Evolutionary conservation across 2,329 filamentous ascomycete species (phyloP).

Genomic region (Botrytis sinoallii): DNA sequence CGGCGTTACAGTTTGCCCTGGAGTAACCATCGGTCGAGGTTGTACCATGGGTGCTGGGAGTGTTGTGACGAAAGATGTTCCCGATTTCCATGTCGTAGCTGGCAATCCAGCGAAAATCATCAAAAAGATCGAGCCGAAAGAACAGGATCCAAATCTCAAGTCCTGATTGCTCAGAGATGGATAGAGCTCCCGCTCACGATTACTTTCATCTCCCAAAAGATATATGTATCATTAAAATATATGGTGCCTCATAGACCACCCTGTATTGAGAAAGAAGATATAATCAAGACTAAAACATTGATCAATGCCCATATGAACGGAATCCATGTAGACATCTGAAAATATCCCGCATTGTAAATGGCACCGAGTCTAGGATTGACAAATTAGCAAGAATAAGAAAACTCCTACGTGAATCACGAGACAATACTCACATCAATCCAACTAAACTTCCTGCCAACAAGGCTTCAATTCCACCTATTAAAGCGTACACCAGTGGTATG

Average conservation of each 20-base stretch:
- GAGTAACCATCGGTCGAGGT: conserved; percentile 74
- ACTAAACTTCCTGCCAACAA: conserved; percentile 65
- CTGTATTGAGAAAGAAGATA: conserved; percentile 70
- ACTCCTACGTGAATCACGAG: neutral
- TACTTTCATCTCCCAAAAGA: neutral
- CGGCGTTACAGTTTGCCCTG: conserved; percentile 67
- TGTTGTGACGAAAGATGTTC: conserved; percentile 77
- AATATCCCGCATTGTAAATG: conserved; percentile 66
- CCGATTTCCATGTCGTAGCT: conserved; percentile 58
- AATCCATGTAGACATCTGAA: conserved; percentile 72
- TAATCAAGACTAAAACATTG: conserved; percentile 63
- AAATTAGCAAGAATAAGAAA: neutral
- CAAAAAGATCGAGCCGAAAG: conserved; percentile 41
- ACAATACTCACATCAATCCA: conserved; percentile 56
- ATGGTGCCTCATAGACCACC: conserved; percentile 54
- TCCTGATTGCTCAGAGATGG: neutral
- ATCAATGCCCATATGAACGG: conserved; percentile 68
- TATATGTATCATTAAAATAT: neutral
- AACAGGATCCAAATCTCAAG: conserved; percentile 29
- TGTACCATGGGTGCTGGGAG: conserved; percentile 74
- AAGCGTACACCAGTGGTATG: conserved; percentile 56
- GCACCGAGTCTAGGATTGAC: conserved; percentile 49
- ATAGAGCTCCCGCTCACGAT: neutral
- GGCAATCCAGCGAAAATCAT: conserved; percentile 66
- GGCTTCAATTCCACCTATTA: conserved; percentile 61